Percentiles rank a stretch among this genome's conserved stretches.
Evolutionary conservation across 345 rosid genomes (phyloP).

Genomic region (Eucalyptus curtisii): DNA sequence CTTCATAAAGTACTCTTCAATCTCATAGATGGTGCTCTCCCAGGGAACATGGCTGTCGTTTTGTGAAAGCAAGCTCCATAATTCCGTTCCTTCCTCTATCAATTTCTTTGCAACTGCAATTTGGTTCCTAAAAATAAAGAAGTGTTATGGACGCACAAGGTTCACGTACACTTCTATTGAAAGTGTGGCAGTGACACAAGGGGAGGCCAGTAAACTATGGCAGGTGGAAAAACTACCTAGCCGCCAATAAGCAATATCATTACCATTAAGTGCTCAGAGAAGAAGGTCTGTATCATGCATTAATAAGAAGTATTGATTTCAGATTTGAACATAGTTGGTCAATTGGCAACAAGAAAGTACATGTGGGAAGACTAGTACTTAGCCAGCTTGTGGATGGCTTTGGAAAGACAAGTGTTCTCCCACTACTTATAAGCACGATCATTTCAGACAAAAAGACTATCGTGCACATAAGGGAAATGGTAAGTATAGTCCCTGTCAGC

Average conservation of each 20-base stretch:
- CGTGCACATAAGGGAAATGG: no score
- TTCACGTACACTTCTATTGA: background rate
- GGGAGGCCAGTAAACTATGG: no score
- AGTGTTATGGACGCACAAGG: background rate
- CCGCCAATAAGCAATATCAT: no score
- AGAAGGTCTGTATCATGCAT: no score
- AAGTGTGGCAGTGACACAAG: no score
- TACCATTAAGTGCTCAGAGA: no score
- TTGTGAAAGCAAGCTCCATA: slow-evolving; percentile 43
- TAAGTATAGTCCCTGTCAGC: no score
- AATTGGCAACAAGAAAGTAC: background rate
- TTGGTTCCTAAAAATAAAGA: slow-evolving; percentile 39
- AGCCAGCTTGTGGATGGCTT: background rate
- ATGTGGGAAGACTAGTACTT: background rate
- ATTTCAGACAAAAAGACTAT: background rate
- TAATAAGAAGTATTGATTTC: no score
- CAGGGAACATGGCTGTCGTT: slow-evolving; percentile 56
- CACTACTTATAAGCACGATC: background rate
- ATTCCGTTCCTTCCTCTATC: slow-evolving; percentile 80
- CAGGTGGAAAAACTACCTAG: no score
- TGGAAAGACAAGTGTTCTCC: background rate
- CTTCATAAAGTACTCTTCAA: slow-evolving; percentile 77
- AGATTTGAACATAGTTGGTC: background rate
- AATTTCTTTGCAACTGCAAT: slow-evolving; percentile 57
- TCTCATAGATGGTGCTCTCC: slow-evolving; percentile 60